phyloP scores from a whole-genome alignment of 352 stramenopile species.

The Phytophthora europaea region DNA sequence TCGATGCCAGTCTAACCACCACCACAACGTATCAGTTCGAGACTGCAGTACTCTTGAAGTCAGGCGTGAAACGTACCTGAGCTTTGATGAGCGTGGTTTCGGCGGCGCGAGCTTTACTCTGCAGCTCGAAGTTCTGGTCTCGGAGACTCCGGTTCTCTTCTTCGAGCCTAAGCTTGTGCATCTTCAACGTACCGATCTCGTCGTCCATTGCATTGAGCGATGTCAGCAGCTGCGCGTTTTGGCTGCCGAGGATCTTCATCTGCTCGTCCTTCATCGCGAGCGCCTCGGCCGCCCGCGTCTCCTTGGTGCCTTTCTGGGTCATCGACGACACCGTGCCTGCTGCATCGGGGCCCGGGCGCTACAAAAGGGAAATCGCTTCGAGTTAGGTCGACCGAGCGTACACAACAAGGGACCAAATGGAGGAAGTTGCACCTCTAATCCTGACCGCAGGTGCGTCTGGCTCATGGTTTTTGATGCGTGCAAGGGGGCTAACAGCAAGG shows the following conservation, averaged over 20 bases:
- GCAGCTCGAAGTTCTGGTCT: slow-evolving; percentile 94
- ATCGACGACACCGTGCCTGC: slow-evolving; percentile 51
- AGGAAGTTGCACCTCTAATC: slow-evolving; percentile 24
- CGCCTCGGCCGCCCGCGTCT: slow-evolving; percentile 91
- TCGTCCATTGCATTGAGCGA: slow-evolving; percentile 92
- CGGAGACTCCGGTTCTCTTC: slow-evolving; percentile 94
- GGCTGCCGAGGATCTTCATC: slow-evolving; percentile 94
- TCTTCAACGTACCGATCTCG: slow-evolving; percentile 72
- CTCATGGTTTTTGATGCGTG: slow-evolving; percentile 26
- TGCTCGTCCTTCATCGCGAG: slow-evolving; percentile 97
- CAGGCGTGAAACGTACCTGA: slow-evolving; percentile 38
- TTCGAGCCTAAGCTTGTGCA: slow-evolving; percentile 76
- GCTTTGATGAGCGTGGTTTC: slow-evolving; percentile 88
- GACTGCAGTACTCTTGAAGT: not conserved
- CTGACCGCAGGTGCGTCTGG: slow-evolving; percentile 27
- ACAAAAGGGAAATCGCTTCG: not conserved
- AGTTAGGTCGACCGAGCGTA: not conserved
- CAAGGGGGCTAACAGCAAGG: not conserved
- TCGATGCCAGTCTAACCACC: slow-evolving; percentile 61
- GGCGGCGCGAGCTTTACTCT: slow-evolving; percentile 89
- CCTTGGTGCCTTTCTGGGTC: slow-evolving; percentile 81
- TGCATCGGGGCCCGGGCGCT: slow-evolving; percentile 37
- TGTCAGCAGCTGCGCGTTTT: slow-evolving; percentile 91
- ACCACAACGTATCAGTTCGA: not conserved
- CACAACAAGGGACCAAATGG: not conserved